phyloP scores from a whole-genome alignment of 78 protist genomes.

The Monocercomonoides exilis region DNA sequence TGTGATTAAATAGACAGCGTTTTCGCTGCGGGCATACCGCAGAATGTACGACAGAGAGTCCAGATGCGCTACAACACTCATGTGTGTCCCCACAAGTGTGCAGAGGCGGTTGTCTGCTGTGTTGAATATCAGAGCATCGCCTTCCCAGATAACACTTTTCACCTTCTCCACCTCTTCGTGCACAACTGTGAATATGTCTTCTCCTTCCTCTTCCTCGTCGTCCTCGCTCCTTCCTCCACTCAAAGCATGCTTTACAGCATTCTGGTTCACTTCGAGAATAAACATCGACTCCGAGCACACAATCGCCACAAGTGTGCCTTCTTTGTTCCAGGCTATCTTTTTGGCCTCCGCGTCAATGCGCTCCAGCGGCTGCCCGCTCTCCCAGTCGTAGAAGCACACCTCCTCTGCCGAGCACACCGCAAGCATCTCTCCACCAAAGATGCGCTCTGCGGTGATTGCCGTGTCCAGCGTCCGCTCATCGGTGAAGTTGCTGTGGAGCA shows the following conservation, averaged over 20 bases:
- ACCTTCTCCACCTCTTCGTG: not conserved
- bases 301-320: not conserved
- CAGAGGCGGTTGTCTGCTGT: not conserved
- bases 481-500: conserved; percentile 70
- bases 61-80: not conserved
- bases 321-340: conserved; percentile 40
- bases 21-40: not conserved
- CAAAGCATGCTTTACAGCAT: not conserved
- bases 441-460: conserved; percentile 57
- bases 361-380: conserved; percentile 55
- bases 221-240: not conserved
- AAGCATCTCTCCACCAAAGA: conserved; percentile 82
- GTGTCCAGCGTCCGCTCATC: conserved; percentile 57
- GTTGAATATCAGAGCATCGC: not conserved
- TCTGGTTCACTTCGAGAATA: conserved; percentile 10
- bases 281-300: conserved; percentile 5
- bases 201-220: not conserved
- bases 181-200: not conserved
- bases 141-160: not conserved
- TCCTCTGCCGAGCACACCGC: conserved; percentile 56
- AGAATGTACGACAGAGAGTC: not conserved
- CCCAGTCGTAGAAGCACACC: conserved; percentile 89
- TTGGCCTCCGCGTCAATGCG: conserved; percentile 74
- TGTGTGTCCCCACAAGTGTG: not conserved
- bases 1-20: not conserved